phyloP scores from a whole-genome alignment of 2,329 filamentous ascomycete species.

The Orbilia javanica region DNA sequence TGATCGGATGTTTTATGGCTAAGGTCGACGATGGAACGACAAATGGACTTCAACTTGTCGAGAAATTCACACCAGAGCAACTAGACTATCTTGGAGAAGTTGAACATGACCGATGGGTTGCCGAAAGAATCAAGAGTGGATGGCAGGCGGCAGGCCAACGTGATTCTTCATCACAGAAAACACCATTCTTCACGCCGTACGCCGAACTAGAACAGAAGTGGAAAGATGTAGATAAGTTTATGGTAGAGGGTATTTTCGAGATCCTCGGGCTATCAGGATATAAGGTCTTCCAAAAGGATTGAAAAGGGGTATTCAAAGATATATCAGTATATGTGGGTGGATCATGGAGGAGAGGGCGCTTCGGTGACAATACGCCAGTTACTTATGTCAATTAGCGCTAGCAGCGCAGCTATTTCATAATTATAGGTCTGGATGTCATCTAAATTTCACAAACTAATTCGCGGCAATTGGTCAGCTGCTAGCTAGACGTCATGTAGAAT shows the following conservation, averaged over 20 bases:
- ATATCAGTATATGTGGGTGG: too few species aligned
- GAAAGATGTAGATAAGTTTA: constrained; percentile 53
- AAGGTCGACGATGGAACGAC: background rate
- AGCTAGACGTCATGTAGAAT: too few species aligned
- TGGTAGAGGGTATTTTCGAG: constrained; percentile 41
- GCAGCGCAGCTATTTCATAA: too few species aligned
- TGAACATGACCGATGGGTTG: constrained; percentile 50
- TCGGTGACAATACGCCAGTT: too few species aligned
- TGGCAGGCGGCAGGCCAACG: constrained; percentile 34
- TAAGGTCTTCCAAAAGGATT: constrained; percentile 20
- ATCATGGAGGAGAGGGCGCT: too few species aligned
- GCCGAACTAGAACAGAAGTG: constrained; percentile 48
- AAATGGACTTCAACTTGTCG: constrained; percentile 2
- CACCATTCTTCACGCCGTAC: constrained; percentile 48
- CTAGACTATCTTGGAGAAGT: constrained; percentile 45
- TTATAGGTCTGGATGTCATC: too few species aligned
- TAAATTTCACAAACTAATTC: too few species aligned
- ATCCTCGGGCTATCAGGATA: constrained; percentile 35
- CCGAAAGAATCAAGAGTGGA: constrained; percentile 41
- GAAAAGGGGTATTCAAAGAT: background rate
- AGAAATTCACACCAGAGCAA: constrained; percentile 32
- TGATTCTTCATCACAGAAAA: constrained; percentile 35
- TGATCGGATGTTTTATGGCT: constrained; percentile 24
- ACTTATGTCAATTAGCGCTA: too few species aligned
- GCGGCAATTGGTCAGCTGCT: too few species aligned